Percentiles rank a stretch among this genome's conserved stretches.
phyloP scores from a whole-genome alignment of 108 stramenopile species.

The Craspedostauros australis region DNA sequence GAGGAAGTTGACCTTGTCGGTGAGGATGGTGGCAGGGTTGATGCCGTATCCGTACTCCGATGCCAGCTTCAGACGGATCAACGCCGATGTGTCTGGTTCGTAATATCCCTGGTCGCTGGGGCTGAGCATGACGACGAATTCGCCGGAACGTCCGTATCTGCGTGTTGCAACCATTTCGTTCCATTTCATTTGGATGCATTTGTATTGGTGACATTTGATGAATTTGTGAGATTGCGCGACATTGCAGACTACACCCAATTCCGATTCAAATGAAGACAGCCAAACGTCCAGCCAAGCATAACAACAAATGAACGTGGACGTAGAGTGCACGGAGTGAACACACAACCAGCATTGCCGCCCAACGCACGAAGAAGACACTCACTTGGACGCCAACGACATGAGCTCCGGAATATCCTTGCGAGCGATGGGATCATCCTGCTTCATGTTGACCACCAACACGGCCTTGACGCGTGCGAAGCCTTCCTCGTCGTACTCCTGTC shows the following conservation, averaged over 20 bases:
- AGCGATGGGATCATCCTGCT: constrained; percentile 86
- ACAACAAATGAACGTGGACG: not conserved
- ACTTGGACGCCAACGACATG: constrained; percentile 65
- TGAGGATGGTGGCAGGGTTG: constrained; percentile 65
- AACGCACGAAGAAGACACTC: constrained; percentile 11
- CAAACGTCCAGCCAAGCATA: no score
- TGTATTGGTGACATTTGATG: no score
- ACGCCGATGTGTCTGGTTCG: constrained; percentile 83
- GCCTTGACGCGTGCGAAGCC: constrained; percentile 57
- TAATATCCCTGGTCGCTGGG: constrained; percentile 90
- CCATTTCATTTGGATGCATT: no score
- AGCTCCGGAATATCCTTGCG: constrained; percentile 85
- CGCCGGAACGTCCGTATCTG: constrained; percentile 65
- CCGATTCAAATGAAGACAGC: no score
- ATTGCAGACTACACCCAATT: no score
- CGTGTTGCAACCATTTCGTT: no score
- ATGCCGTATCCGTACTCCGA: constrained; percentile 85
- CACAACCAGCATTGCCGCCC: not conserved
- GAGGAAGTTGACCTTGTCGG: constrained; percentile 79
- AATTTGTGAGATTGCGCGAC: no score
- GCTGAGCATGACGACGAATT: constrained; percentile 72
- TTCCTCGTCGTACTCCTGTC: constrained; percentile 38
- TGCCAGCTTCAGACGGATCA: constrained; percentile 81
- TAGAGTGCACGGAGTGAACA: not conserved
- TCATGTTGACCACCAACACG: constrained; percentile 81